Base-by-base conservation (phyloP, 148 eudicot species). In the Arctostaphylos glauca region DNA sequence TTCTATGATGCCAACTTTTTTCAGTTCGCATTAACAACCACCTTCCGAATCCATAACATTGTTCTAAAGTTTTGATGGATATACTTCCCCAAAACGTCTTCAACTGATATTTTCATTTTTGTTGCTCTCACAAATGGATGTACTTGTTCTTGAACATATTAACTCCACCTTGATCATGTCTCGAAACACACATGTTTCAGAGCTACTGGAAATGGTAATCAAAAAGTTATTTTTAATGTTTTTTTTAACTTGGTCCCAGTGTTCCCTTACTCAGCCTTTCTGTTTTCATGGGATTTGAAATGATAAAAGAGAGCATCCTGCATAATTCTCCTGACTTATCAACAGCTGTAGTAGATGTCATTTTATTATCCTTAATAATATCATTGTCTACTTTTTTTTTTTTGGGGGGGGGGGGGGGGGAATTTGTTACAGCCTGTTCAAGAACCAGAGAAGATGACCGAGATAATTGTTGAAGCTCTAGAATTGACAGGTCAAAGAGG, bases 391-490 rank as follows among this genome's bases (percentile, higher is more conserved):
- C 14, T 73, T 19, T 2, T 4, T 73, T 19, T 46, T 48, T n/a
- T n/a, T n/a, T n/a, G n/a, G n/a, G n/a, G n/a, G n/a, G n/a, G n/a
- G n/a, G 80, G 90, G 98, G 3, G 55, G 55, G 47, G 14, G 21
- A 16, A 73, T 46, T 81, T 58, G 38, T 81, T 53, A 70, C 90
- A 95, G 98, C 97, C 98, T 83, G 94, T 96, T 83, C 94, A 92
- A 88, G 94, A 92, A 50, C 98, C 98, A 68, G 90, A 87, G 86
- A 90, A 89, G 82, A 92, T 94, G 95, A 96, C 98, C 6, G 47
- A 92, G 58, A 90, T 88, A 50, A 96, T 96, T 82, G 96, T 94
- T 78, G 66, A 84, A 87, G 98, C 98, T 73, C 85, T 96, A 67
- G 91, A 92, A 86, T 71, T 31, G 46, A 96, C 98, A 25, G 71